Evolutionary conservation across 108 stramenopile genomes (phyloP).

Genomic region (Craspedostauros australis): DNA sequence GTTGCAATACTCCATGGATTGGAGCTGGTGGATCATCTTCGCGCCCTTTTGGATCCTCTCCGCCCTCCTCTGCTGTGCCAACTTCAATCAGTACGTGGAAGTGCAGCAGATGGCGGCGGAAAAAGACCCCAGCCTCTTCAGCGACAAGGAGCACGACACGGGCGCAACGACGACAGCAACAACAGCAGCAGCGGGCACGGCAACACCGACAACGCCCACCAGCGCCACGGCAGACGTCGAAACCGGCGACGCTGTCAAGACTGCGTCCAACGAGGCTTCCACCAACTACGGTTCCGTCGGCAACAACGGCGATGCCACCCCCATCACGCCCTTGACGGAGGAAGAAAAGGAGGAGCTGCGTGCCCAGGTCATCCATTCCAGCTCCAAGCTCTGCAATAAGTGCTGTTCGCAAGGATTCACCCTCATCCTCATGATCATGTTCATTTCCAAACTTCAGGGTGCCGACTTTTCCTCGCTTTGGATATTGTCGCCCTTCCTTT

Average conservation of each 20-base stretch:
- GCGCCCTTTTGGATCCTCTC: constrained; percentile 63
- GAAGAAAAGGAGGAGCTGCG: constrained; percentile 80
- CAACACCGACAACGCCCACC: background rate
- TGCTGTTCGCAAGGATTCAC: constrained; percentile 79
- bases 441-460: constrained; percentile 76
- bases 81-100: constrained; percentile 56
- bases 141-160: constrained; percentile 8
- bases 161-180: too few species aligned
- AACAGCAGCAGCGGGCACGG: too few species aligned
- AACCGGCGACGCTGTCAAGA: too few species aligned
- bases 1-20: constrained; percentile 46
- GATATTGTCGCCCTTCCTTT: constrained; percentile 81
- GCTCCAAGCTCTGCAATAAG: constrained; percentile 51
- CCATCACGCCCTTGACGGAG: constrained; percentile 36
- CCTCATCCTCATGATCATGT: constrained; percentile 47
- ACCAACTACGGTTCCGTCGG: constrained; percentile 49
- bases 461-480: constrained; percentile 69
- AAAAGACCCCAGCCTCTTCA: constrained; percentile 64
- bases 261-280: constrained; percentile 6
- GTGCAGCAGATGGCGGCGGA: constrained; percentile 49
- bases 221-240: constrained; percentile 8
- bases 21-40: constrained; percentile 88
- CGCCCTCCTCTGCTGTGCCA: constrained; percentile 41
- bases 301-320: constrained; percentile 32
- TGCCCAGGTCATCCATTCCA: constrained; percentile 55